phyloP scores from a whole-genome alignment of 371 early-diverging fungal genomes.

The Mucor irregularis region DNA sequence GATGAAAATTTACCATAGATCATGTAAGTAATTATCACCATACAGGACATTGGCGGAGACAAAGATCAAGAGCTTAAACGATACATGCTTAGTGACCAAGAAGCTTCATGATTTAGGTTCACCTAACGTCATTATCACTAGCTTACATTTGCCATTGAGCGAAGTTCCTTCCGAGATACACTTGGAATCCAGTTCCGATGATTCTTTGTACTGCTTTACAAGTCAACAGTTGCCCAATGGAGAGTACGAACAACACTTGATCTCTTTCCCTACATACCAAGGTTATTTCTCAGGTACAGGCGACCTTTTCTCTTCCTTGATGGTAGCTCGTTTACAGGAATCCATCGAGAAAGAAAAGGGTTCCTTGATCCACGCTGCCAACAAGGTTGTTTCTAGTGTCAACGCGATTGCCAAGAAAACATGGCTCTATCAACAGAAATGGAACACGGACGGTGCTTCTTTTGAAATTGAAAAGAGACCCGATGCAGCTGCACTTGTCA shows the following conservation, averaged over 20 bases:
- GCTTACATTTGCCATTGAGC: constrained; percentile 35
- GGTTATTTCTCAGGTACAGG: constrained; percentile 93
- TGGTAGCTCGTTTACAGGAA: constrained; percentile 60
- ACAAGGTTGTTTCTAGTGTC: constrained; percentile 68
- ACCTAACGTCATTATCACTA: constrained; percentile 78
- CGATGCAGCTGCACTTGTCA: constrained; percentile 43
- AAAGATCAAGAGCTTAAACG: constrained; percentile 50
- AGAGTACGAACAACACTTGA: constrained; percentile 50
- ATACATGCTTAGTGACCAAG: constrained; percentile 56
- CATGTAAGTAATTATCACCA: too few species aligned
- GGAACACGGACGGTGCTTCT: constrained; percentile 7
- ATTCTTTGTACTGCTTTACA: constrained; percentile 41
- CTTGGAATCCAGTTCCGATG: constrained; percentile 10
- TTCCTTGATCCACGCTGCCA: constrained; percentile 42
- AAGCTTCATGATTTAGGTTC: constrained; percentile 71
- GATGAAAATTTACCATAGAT: background rate
- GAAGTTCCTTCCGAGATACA: constrained; percentile 39
- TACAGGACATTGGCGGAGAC: constrained; percentile 63
- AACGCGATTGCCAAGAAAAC: constrained; percentile 74
- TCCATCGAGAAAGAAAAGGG: constrained; percentile 7
- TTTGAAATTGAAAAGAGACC: constrained; percentile 28
- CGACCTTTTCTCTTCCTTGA: constrained; percentile 81
- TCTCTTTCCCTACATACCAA: constrained; percentile 73
- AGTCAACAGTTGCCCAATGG: constrained; percentile 24
- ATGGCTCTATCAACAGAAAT: constrained; percentile 39